Conservation (phyloP, 2,329 filamentous ascomycete genomes). For the Paramyrothecium roridum region DNA sequence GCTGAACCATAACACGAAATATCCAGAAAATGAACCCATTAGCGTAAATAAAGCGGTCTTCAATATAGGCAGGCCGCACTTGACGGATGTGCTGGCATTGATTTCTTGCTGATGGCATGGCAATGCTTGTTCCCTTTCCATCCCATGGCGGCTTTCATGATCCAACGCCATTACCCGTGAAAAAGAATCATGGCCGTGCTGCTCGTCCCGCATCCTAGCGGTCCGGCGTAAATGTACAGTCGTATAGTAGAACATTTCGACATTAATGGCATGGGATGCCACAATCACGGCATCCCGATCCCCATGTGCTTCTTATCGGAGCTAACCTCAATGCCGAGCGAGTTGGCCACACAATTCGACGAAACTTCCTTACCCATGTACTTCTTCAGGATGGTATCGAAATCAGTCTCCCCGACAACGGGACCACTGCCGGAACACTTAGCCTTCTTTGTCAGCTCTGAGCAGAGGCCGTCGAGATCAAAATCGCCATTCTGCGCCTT, state of each 20-base stretch:
- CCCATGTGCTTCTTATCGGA: constrained; percentile 8
- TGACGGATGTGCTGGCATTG: too few relatives aligned
- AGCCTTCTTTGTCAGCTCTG: constrained; percentile 90
- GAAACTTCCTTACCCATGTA: constrained; percentile 48
- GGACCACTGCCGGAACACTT: constrained; percentile 90
- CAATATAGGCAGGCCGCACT: too few relatives aligned
- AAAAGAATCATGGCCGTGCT: background rate
- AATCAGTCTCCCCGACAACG: constrained; percentile 84
- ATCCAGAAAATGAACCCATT: too few relatives aligned
- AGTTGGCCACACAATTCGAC: constrained; percentile 27
- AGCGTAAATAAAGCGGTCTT: too few relatives aligned
- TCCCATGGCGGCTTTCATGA: background rate
- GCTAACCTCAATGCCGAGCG: constrained; percentile 59
- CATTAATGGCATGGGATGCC: background rate
- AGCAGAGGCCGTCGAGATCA: constrained; percentile 89
- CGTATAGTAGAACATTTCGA: background rate
- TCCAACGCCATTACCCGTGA: background rate
- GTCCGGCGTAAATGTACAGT: background rate
- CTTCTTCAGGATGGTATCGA: constrained; percentile 72
- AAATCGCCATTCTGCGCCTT: constrained; percentile 89
- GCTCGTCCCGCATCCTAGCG: background rate
- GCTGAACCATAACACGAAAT: too few relatives aligned
- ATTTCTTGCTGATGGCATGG: background rate
- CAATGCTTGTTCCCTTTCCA: background rate
- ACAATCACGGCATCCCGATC: background rate